Percentiles rank a stretch among this genome's conserved stretches.
These are phyloP conservation scores for Vararia minispora DNA, from an alignment of 768 basidiomycete species.

Conservation along the genomic window DNA sequence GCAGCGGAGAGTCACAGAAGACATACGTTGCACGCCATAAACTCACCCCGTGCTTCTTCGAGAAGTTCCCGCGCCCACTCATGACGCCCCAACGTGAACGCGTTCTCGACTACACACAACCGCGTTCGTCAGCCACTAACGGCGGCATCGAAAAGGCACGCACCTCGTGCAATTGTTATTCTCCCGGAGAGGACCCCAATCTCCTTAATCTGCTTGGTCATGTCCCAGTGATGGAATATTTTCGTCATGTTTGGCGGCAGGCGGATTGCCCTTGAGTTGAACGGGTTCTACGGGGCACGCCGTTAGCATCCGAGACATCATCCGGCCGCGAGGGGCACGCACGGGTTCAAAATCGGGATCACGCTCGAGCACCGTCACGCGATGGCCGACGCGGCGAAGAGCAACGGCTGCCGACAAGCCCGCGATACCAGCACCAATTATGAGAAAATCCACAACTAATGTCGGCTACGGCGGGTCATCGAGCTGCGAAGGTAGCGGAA, in stretches of 20 bases:
- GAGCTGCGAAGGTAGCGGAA: too few relatives aligned
- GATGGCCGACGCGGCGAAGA: slow-evolving; percentile 25
- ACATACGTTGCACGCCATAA: slow-evolving; percentile 21
- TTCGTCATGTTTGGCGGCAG: slow-evolving; percentile 28
- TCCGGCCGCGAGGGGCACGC: slow-evolving; percentile 4
- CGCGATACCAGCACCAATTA: slow-evolving; percentile 23
- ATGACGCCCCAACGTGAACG: slow-evolving; percentile 19
- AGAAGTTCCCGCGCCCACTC: slow-evolving; percentile 21
- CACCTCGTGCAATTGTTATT: slow-evolving; percentile 17
- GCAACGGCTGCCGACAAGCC: slow-evolving; percentile 27
- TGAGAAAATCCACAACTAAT: too few relatives aligned
- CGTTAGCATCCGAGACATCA: too few relatives aligned
- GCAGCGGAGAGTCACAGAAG: not conserved
- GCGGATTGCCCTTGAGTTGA: slow-evolving; percentile 17
- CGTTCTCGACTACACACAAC: slow-evolving; percentile 7
- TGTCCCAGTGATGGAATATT: slow-evolving; percentile 26
- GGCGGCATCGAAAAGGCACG: slow-evolving; percentile 3
- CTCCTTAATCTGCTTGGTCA: slow-evolving; percentile 17
- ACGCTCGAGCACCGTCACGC: slow-evolving; percentile 23
- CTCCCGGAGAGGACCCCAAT: slow-evolving; percentile 15
- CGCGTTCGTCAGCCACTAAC: not conserved
- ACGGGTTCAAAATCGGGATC: slow-evolving; percentile 18
- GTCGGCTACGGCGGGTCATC: too few relatives aligned
- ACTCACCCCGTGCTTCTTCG: slow-evolving; percentile 20
- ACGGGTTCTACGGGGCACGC: too few relatives aligned